Conservation (phyloP, 177 flowering plant species). For the Vitis hybrid region DNA sequence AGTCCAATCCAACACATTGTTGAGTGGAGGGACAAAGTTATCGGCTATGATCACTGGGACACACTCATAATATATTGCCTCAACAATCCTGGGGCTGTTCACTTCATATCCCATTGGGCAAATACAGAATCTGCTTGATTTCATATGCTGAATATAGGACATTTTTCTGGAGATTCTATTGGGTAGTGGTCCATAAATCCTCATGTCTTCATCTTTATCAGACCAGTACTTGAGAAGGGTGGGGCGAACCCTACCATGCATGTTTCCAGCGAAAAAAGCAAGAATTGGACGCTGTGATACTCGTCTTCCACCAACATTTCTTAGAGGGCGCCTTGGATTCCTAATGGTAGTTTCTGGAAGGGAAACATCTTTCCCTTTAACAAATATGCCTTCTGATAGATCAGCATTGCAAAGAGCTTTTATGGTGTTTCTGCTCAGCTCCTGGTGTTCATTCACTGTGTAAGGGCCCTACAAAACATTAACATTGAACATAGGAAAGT, state of each 20-base stretch:
- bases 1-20: constrained; percentile 78
- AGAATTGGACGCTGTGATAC: constrained; percentile 82
- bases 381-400: constrained; percentile 68
- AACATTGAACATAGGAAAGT: neutral
- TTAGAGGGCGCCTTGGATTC: constrained; percentile 58
- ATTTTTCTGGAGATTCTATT: constrained; percentile 49
- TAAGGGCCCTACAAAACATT: constrained; percentile 75
- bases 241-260: constrained; percentile 93
- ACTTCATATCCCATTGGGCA: constrained; percentile 97
- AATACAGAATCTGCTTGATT: constrained; percentile 83
- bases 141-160: constrained; percentile 83
- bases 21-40: constrained; percentile 71
- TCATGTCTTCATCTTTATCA: constrained; percentile 79
- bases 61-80: constrained; percentile 89
- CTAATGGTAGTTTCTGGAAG: constrained; percentile 86
- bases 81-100: constrained; percentile 91
- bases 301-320: constrained; percentile 68
- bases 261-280: constrained; percentile 87
- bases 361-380: constrained; percentile 74
- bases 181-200: constrained; percentile 74
- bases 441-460: constrained; percentile 69
- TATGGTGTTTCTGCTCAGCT: constrained; percentile 65
- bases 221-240: constrained; percentile 64
- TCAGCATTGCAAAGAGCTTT: constrained; percentile 97
- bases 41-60: constrained; percentile 95